Percentiles rank a stretch among this genome's conserved stretches.
Conservation (phyloP, 2,329 filamentous ascomycete genomes). For the Aspergillus fischeri region DNA sequence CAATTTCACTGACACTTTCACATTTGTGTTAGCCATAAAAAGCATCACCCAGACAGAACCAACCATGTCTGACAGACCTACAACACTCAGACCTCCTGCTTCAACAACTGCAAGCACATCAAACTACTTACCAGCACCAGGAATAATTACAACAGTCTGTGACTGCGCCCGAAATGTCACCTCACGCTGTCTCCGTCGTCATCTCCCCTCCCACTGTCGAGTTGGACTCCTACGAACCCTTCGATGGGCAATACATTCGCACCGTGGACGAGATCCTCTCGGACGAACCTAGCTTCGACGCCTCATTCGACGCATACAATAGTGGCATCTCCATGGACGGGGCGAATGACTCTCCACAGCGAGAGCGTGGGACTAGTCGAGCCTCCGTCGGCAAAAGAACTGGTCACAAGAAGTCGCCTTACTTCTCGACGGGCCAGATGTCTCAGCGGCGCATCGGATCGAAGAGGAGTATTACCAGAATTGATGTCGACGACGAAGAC, state of each 20-base stretch:
- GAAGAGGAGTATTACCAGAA: conserved; percentile 3
- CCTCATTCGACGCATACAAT: conserved; percentile 11
- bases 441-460: neutral
- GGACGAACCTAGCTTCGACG: conserved; percentile 20
- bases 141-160: neutral
- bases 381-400: neutral
- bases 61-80: neutral
- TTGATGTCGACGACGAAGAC: conserved; percentile 1
- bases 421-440: conserved; percentile 1
- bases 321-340: neutral
- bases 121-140: neutral
- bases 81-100: neutral
- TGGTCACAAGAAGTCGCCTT: conserved; percentile 3
- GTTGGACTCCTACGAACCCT: conserved; percentile 17
- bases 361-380: neutral
- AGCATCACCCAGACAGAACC: neutral
- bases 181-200: conserved; percentile 11
- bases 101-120: neutral
- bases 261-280: conserved; percentile 23
- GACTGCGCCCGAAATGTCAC: neutral
- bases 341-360: neutral
- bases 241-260: conserved; percentile 14
- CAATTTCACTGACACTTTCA: neutral
- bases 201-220: conserved; percentile 17
- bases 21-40: neutral